Evolutionary conservation across 2,329 filamentous ascomycete genomes (phyloP).

Genomic region (Apiospora marii): DNA sequence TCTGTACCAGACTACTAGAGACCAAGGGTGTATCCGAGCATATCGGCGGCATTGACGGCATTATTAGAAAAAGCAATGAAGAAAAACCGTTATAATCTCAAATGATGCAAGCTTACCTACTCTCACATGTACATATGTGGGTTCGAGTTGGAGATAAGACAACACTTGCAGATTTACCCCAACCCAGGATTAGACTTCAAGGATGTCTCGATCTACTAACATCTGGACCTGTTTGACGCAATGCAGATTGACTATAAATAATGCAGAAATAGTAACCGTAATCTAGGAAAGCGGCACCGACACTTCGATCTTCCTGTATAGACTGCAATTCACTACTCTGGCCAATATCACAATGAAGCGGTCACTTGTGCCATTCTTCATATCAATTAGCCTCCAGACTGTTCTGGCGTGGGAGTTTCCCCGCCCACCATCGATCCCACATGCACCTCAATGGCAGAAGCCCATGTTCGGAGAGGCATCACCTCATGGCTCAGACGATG

Average conservation of each 20-base stretch:
- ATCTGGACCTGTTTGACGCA: background rate
- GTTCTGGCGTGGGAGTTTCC: conserved; percentile 35
- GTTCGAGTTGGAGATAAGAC: background rate
- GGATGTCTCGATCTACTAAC: background rate
- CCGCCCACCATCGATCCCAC: conserved; percentile 26
- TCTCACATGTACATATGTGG: background rate
- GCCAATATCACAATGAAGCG: background rate
- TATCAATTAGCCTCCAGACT: background rate
- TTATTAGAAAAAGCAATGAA: conserved; percentile 7
- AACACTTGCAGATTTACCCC: background rate
- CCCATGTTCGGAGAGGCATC: conserved; percentile 25
- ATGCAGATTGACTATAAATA: conserved; percentile 32
- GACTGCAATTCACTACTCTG: background rate
- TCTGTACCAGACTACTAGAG: background rate
- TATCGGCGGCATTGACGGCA: background rate
- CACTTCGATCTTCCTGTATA: background rate
- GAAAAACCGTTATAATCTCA: background rate
- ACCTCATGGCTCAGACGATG: conserved; percentile 26
- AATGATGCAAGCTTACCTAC: background rate
- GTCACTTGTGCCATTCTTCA: background rate
- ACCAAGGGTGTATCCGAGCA: background rate
- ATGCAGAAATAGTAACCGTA: background rate
- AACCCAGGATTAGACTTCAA: background rate
- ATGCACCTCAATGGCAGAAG: conserved; percentile 28
- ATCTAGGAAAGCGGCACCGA: background rate